These are phyloP conservation scores for Diplodia sapinea DNA, from an alignment of 2,329 filamentous ascomycete species.

Conservation along the genomic window DNA sequence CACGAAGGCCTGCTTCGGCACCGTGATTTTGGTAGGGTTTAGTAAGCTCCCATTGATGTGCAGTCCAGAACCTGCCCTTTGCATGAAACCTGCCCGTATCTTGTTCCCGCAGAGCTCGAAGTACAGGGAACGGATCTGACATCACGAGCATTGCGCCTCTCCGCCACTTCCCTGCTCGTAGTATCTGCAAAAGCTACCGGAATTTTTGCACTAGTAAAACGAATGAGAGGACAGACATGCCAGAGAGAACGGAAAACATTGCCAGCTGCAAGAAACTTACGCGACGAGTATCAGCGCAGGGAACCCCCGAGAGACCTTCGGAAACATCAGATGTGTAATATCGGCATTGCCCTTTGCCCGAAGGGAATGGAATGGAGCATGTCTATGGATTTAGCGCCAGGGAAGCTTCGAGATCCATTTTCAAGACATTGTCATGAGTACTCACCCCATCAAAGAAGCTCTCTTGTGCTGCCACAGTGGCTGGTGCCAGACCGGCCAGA, in stretches of 20 bases:
- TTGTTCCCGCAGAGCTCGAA: too few species aligned
- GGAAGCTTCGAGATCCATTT: too few species aligned
- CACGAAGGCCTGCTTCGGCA: too few species aligned
- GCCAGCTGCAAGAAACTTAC: neutral
- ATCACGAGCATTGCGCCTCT: neutral
- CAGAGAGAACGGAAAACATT: neutral
- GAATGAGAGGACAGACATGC: too few species aligned
- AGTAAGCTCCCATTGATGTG: too few species aligned
- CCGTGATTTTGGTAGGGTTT: too few species aligned
- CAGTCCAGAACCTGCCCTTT: too few species aligned
- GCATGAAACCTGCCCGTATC: too few species aligned
- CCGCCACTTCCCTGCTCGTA: neutral
- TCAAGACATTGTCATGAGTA: neutral
- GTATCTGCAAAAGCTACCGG: neutral
- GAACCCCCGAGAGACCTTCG: neutral
- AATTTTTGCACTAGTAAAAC: neutral
- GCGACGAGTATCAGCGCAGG: neutral
- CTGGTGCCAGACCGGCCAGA: neutral
- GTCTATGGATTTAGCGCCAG: neutral
- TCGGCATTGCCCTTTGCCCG: neutral
- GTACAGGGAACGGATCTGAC: neutral
- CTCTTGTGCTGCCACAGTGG: neutral
- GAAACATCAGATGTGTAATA: neutral
- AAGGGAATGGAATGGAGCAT: neutral
- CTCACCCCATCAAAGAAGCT: neutral